Conservation (phyloP, 2,329 filamentous ascomycete species). For the Aschersonia sp. region DNA sequence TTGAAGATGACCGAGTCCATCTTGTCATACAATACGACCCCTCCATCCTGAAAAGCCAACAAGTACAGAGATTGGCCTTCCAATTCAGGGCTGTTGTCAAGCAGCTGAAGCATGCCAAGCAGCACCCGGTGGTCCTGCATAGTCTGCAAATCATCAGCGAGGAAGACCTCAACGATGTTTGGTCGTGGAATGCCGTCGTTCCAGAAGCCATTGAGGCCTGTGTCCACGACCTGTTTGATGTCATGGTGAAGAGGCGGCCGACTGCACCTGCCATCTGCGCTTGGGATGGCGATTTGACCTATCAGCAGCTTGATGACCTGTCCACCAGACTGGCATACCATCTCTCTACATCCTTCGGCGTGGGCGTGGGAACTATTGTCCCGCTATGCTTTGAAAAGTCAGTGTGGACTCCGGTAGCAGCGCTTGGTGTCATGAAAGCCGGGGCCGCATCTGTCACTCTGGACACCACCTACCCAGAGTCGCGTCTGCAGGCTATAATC, state of each 20-base stretch:
- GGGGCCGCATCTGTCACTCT: conserved; percentile 14
- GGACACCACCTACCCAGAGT: conserved; percentile 10
- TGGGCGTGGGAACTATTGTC: conserved; percentile 6
- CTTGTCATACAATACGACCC: neutral
- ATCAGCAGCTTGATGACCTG: conserved; percentile 9
- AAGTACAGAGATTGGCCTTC: neutral
- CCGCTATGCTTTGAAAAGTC: conserved; percentile 15
- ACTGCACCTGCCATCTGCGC: conserved; percentile 5
- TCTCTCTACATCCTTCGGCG: conserved; percentile 1
- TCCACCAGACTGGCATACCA: conserved; percentile 8
- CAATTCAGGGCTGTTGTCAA: neutral
- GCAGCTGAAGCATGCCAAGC: neutral
- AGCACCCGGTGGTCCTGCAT: neutral
- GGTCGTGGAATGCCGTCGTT: conserved; percentile 1
- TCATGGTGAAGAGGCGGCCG: neutral
- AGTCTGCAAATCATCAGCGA: neutral
- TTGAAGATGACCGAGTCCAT: neutral
- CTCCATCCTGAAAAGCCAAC: neutral
- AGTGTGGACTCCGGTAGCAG: conserved; percentile 9
- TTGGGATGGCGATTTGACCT: conserved; percentile 13
- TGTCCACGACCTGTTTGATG: conserved; percentile 1
- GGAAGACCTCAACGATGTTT: conserved; percentile 2
- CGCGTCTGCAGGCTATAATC: conserved; percentile 6
- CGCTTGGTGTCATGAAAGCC: conserved; percentile 13
- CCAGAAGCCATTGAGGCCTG: neutral